These are phyloP conservation scores for Hirsutella rhossiliensis DNA, from an alignment of 2,329 filamentous ascomycete species.

Conservation along the genomic window DNA sequence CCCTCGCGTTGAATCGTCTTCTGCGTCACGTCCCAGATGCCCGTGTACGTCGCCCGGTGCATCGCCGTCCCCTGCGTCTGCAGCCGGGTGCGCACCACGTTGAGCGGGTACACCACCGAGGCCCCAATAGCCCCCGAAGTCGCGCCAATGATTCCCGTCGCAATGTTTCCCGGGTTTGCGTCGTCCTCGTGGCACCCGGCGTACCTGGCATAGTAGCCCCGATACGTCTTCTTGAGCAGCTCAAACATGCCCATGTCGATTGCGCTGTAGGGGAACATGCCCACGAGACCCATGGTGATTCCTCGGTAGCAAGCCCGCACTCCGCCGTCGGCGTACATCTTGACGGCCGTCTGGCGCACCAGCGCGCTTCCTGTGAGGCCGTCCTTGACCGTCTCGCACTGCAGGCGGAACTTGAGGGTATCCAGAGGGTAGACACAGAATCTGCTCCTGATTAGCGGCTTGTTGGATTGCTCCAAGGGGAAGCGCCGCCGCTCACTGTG, in stretches of 20 bases:
- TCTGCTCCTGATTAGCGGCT: constrained; percentile 24
- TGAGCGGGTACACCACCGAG: constrained; percentile 88
- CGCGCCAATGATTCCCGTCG: constrained; percentile 80
- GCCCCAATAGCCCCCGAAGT: constrained; percentile 86
- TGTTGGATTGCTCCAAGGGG: not conserved
- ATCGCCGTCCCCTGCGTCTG: constrained; percentile 92
- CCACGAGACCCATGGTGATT: constrained; percentile 82
- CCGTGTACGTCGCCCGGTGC: constrained; percentile 80
- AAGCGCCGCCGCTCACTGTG: constrained; percentile 49
- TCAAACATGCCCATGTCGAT: constrained; percentile 96
- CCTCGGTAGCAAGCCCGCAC: constrained; percentile 76
- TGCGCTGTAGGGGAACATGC: constrained; percentile 96
- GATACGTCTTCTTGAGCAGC: constrained; percentile 68
- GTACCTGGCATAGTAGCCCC: constrained; percentile 55
- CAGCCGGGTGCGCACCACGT: constrained; percentile 79
- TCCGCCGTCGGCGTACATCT: constrained; percentile 73
- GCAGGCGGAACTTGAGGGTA: constrained; percentile 70
- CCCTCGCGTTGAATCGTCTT: constrained; percentile 80
- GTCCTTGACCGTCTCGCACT: constrained; percentile 84
- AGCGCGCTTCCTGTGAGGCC: constrained; percentile 75
- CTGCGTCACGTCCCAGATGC: constrained; percentile 77
- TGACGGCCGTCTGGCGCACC: constrained; percentile 69
- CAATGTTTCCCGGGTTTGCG: constrained; percentile 66
- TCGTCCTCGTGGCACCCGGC: constrained; percentile 72
- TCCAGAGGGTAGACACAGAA: constrained; percentile 93